Evolutionary conservation across 2,329 filamentous ascomycete species (phyloP), one percentile per base, ranked within the genome.

Genomic region (Colletotrichum eremochloae): DNA sequence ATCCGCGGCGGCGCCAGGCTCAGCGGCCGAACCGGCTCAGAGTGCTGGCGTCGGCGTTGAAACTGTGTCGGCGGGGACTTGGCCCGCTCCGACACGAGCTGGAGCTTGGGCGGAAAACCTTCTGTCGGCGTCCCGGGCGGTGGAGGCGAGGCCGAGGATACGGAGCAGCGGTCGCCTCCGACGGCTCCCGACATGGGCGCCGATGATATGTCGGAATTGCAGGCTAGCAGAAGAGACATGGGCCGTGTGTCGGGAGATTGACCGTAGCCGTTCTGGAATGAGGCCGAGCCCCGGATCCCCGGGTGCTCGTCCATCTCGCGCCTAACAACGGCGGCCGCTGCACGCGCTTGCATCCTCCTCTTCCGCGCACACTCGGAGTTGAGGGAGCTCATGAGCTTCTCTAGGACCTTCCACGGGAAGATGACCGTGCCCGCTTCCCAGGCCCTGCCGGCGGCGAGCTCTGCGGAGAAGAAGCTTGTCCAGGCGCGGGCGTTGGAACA

Each of bases 401-500:
- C 66, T 5, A 72, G 60, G 12, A 72, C 42, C 18, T 58, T 52
- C 70, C 70, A 72, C 5, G 70, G 70, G 6, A 72, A 72, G 4
- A 72, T 72, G 48, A 72, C 53, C 4, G 70, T 69, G 2, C 66
- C 66, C 29, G 55, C 66, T 33, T 72, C 66, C 70, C 70, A 72
- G 2, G 33, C 67, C 60, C 70, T 60, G 18, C 70, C 66, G 12
- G 66, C 70, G 15, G 60, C 55, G 31, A 72, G 66, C 11, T 72
- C 70, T 15, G 60, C 24, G 18, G 70, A 68, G 24, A 72, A 72
- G 33, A 72, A 72, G 36, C 60, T 69, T 29, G 70, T 72, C 70
- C 70, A 72, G 11, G 70, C 70, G 38, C 70, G 70, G 31, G 70
- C 70, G 40, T 72, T 72, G 33, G 66, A 56, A 18, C 70, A 72